phyloP scores from a whole-genome alignment of 352 stramenopile species.

The Sclerospora graminicola region DNA sequence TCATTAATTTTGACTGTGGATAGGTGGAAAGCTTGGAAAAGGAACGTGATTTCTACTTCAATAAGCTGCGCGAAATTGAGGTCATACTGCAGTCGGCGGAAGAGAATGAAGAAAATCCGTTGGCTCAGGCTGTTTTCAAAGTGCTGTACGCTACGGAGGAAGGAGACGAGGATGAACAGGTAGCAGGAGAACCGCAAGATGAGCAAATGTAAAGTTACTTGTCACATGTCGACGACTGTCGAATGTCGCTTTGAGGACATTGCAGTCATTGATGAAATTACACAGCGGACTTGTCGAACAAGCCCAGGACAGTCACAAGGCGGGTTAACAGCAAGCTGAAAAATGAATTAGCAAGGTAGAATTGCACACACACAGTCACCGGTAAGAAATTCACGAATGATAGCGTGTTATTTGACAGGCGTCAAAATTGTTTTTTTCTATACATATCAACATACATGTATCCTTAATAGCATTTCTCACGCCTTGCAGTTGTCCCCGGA shows the following conservation, averaged over 20 bases:
- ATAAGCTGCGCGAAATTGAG: slow-evolving; percentile 97
- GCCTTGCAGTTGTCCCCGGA: too few relatives aligned
- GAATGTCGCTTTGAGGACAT: neutral
- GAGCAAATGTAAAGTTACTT: slow-evolving; percentile 32
- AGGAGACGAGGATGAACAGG: slow-evolving; percentile 30
- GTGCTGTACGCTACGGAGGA: slow-evolving; percentile 79
- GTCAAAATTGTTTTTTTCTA: neutral
- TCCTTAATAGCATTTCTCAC: too few relatives aligned
- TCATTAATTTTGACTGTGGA: slow-evolving; percentile 3
- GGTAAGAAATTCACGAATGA: slow-evolving; percentile 18
- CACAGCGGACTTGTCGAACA: slow-evolving; percentile 4
- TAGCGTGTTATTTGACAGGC: slow-evolving; percentile 15
- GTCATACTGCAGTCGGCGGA: slow-evolving; percentile 86
- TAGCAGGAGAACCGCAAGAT: slow-evolving; percentile 34
- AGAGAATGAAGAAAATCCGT: slow-evolving; percentile 39
- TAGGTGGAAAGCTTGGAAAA: slow-evolving; percentile 86
- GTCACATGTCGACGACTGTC: neutral
- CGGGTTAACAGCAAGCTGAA: neutral
- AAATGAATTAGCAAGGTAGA: slow-evolving; percentile 4
- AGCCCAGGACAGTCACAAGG: neutral
- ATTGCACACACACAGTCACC: slow-evolving; percentile 4
- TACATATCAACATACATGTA: too few relatives aligned
- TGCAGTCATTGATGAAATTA: neutral
- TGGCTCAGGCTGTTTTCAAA: slow-evolving; percentile 74
- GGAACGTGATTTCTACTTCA: slow-evolving; percentile 99